These are phyloP conservation scores for Cyclotella distinguenda DNA, from an alignment of 108 stramenopile genomes.

Conservation along the genomic window DNA sequence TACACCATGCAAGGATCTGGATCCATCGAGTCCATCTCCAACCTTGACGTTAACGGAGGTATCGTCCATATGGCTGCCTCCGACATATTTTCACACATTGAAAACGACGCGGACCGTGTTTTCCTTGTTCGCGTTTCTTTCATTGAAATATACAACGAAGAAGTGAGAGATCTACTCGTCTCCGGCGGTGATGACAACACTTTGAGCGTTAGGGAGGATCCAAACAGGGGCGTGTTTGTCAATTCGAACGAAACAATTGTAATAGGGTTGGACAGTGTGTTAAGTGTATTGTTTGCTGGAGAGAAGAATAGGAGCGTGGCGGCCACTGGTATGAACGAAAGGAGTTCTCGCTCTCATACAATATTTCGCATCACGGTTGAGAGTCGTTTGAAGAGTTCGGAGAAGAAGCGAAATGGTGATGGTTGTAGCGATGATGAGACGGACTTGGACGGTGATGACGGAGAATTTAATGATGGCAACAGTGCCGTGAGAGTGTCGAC, in stretches of 20 bases:
- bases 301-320: conserved; percentile 89
- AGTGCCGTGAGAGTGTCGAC: conserved; percentile 82
- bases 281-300: conserved; percentile 75
- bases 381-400: conserved; percentile 59
- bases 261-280: conserved; percentile 72
- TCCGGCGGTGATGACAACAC: conserved; percentile 40
- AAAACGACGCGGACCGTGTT: conserved; percentile 54
- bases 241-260: conserved; percentile 84
- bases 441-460: conserved; percentile 28
- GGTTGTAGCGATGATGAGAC: conserved; percentile 24
- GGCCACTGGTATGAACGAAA: conserved; percentile 94
- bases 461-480: conserved; percentile 34
- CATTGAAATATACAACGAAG: conserved; percentile 99
- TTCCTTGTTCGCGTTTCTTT: conserved; percentile 93
- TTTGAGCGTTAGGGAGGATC: conserved; percentile 90
- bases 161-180: conserved; percentile 92
- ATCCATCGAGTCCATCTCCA: conserved; percentile 30
- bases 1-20: conserved; percentile 91
- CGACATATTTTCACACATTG: conserved; percentile 79
- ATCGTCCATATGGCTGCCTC: conserved; percentile 84
- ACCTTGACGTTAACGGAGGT: conserved; percentile 50
- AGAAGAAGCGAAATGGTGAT: conserved; percentile 12
- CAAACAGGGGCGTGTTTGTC: conserved; percentile 94
- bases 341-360: conserved; percentile 95
- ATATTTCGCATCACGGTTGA: conserved; percentile 95